Percentiles rank a stretch among this genome's conserved stretches.
phyloP scores from a whole-genome alignment of 495 filamentous ascomycete species.

The Trichoderma asperelloides region DNA sequence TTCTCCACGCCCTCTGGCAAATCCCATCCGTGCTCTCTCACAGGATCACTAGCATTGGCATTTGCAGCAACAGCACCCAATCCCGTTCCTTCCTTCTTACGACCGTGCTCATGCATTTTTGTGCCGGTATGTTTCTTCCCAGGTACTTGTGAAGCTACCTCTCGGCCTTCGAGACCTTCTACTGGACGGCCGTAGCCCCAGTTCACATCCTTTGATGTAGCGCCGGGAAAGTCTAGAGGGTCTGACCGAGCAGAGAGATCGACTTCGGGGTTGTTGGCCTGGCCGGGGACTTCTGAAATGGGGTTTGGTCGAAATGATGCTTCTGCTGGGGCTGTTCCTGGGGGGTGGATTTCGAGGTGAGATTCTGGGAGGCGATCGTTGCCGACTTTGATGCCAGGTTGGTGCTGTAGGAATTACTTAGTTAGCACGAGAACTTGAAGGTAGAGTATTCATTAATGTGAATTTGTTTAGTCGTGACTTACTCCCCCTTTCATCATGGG shows the following conservation, averaged over 20 bases:
- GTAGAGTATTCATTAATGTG: neutral
- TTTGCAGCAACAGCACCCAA: neutral
- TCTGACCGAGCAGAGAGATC: neutral
- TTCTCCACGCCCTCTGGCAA: constrained; percentile 1
- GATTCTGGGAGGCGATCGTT: neutral
- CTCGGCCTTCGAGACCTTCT: neutral
- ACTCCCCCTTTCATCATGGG: constrained; percentile 3
- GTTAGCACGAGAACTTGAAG: neutral
- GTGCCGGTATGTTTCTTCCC: neutral
- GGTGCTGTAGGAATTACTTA: neutral
- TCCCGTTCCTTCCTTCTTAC: neutral
- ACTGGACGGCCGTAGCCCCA: neutral
- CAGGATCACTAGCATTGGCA: neutral
- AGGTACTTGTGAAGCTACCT: neutral
- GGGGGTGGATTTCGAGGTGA: neutral
- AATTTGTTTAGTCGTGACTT: neutral
- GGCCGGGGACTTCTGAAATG: neutral
- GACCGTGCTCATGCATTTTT: neutral
- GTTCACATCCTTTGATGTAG: neutral
- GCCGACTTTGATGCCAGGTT: constrained; percentile 1
- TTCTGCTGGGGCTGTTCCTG: neutral
- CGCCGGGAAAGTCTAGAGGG: constrained; percentile 1
- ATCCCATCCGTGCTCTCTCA: constrained; percentile 1
- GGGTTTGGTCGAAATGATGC: neutral
- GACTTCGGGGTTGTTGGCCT: constrained; percentile 2